Evolutionary conservation across 1,139 yeast genomes (phyloP).

Genomic region (Suhomyces bolitotheri): DNA sequence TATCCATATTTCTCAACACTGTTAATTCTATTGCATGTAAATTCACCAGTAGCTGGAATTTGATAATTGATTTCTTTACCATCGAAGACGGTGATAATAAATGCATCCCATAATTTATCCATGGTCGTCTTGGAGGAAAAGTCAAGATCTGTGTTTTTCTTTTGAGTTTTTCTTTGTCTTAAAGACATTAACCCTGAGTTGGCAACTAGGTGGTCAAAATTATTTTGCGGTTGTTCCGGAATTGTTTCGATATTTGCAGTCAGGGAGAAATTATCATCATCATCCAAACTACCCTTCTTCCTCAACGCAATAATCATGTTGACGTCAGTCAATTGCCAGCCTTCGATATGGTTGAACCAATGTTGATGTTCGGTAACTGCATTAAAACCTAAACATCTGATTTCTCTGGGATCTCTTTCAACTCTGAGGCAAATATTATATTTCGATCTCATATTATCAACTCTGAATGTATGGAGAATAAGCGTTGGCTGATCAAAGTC

Average conservation of each 20-base stretch:
- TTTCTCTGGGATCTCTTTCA: conserved; percentile 89
- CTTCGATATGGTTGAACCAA: conserved; percentile 64
- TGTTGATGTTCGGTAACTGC: conserved; percentile 70
- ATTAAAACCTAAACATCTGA: conserved; percentile 82
- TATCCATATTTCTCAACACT: conserved; percentile 65
- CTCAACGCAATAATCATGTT: conserved; percentile 77
- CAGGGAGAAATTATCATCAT: conserved; percentile 12
- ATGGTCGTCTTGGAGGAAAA: conserved; percentile 11
- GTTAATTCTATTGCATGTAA: conserved; percentile 45
- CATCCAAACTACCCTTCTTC: conserved; percentile 33
- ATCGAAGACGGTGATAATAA: conserved; percentile 62
- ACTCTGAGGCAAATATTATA: conserved; percentile 82
- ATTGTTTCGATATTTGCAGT: conserved; percentile 12
- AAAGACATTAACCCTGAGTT: conserved; percentile 26
- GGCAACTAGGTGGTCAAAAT: conserved; percentile 20
- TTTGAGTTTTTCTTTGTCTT: conserved; percentile 16
- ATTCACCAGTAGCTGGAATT: conserved; percentile 46
- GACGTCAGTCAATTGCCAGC: conserved; percentile 78
- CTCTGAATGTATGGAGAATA: conserved; percentile 70
- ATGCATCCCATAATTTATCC: conserved; percentile 70
- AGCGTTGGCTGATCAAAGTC: conserved; percentile 58
- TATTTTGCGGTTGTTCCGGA: conserved; percentile 7
- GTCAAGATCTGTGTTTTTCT: background rate
- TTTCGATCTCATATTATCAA: conserved; percentile 69
- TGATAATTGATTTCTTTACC: conserved; percentile 63